These are phyloP conservation scores for Terfezia boudieri DNA, from an alignment of 495 filamentous ascomycete species.

Conservation along the genomic window DNA sequence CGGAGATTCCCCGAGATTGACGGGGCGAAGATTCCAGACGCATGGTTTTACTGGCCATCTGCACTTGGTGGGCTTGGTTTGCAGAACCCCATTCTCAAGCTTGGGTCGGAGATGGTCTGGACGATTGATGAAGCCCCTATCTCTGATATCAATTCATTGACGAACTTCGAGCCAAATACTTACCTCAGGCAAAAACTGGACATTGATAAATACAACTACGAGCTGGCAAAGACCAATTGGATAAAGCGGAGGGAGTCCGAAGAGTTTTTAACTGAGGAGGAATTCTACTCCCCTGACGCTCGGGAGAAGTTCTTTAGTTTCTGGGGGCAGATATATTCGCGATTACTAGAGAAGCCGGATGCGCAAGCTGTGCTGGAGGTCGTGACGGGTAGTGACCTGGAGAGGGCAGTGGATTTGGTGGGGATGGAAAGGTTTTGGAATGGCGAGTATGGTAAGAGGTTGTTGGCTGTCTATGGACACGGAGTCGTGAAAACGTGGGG, in stretches of 20 bases:
- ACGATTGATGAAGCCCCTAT: neutral
- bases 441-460: constrained; percentile 41
- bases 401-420: constrained; percentile 18
- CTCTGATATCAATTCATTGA: neutral
- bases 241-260: no score
- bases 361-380: constrained; percentile 16
- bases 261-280: neutral
- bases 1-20: constrained; percentile 28
- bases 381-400: constrained; percentile 4
- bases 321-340: neutral
- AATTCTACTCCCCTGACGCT: neutral
- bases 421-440: constrained; percentile 9
- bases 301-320: neutral
- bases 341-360: constrained; percentile 8
- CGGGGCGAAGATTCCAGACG: constrained; percentile 32
- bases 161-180: neutral
- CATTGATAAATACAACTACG: neutral
- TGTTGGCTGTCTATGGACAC: constrained; percentile 33
- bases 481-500: constrained; percentile 40
- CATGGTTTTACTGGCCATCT: constrained; percentile 35
- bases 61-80: constrained; percentile 20
- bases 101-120: constrained; percentile 10
- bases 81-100: constrained; percentile 16
- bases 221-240: neutral
- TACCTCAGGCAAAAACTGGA: neutral